Evolutionary conservation across 2,329 filamentous ascomycete species (phyloP).

Genomic region (Penicillium sp.): DNA sequence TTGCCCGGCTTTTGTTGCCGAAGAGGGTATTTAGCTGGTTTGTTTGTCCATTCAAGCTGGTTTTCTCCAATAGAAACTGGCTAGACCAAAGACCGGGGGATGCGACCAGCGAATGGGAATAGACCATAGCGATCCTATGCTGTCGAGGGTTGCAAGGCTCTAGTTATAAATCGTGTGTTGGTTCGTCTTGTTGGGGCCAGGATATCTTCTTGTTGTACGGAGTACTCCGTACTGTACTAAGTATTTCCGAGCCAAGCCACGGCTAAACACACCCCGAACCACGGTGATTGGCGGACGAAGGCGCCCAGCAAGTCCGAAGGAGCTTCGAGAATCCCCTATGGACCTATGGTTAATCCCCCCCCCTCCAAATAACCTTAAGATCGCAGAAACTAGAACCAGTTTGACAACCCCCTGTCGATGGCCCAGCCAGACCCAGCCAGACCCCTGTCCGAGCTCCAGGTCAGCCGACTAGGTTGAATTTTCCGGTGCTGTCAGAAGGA

Average conservation of each 20-base stretch:
- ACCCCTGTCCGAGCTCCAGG: constrained; percentile 20
- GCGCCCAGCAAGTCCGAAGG: background rate
- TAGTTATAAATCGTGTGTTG: background rate
- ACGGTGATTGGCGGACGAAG: constrained; percentile 22
- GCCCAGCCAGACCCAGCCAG: constrained; percentile 9
- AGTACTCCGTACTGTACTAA: no score
- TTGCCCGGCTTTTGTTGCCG: background rate
- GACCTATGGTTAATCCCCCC: constrained; percentile 8
- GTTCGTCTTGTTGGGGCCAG: background rate
- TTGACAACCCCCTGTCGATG: background rate
- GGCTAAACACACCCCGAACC: background rate
- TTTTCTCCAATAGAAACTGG: background rate
- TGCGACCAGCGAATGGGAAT: constrained; percentile 5
- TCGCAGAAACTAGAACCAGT: background rate
- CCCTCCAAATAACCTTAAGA: constrained; percentile 25
- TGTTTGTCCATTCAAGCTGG: background rate
- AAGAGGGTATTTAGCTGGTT: background rate
- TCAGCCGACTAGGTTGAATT: constrained; percentile 27
- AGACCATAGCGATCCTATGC: background rate
- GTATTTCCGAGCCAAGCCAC: background rate
- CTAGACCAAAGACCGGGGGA: background rate
- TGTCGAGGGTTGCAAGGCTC: background rate
- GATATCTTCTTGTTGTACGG: background rate
- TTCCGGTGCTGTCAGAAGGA: constrained; percentile 1
- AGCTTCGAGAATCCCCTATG: constrained; percentile 23